A percentile compares a stretch with the other conserved stretches of the same genome.
phyloP scores from a whole-genome alignment of 768 basidiomycete genomes.

The Pulveroboletus sp. region DNA sequence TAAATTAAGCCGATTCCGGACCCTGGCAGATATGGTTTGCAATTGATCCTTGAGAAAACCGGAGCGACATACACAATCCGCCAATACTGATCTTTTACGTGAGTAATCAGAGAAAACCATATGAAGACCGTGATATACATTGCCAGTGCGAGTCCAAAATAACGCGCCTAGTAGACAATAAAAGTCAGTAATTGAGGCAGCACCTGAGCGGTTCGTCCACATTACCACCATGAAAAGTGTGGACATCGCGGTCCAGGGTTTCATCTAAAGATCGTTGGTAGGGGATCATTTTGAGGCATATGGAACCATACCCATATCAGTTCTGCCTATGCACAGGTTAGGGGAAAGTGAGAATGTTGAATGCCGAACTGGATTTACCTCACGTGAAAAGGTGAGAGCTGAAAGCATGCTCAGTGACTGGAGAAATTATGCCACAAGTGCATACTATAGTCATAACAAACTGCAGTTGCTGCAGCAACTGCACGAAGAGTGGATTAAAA shows the following conservation, averaged over 20 bases:
- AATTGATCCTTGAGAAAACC: background rate
- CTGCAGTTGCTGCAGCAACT: slow-evolving; percentile 1
- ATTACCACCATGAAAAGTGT: slow-evolving; percentile 12
- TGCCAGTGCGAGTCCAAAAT: slow-evolving; percentile 4
- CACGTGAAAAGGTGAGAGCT: slow-evolving; percentile 9
- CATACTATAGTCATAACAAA: slow-evolving; percentile 12
- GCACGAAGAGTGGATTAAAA: background rate
- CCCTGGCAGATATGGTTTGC: background rate
- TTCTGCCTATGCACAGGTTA: background rate
- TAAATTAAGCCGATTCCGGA: background rate
- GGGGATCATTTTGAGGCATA: background rate
- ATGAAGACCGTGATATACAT: slow-evolving; percentile 1
- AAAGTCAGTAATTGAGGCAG: background rate
- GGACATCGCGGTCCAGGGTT: slow-evolving; percentile 8
- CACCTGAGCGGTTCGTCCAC: background rate
- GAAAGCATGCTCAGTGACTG: background rate
- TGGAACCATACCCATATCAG: slow-evolving; percentile 11
- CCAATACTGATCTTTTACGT: background rate
- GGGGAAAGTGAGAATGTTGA: background rate
- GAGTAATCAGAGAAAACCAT: background rate
- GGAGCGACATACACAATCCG: slow-evolving; percentile 1
- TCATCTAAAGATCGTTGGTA: slow-evolving; percentile 1
- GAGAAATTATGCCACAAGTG: background rate
- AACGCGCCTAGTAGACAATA: slow-evolving; percentile 1
- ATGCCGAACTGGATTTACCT: background rate